Evolutionary conservation across 2,329 filamentous ascomycete genomes (phyloP), one percentile per base, ranked within the genome.

Genomic region (Colletotrichum lupini): DNA sequence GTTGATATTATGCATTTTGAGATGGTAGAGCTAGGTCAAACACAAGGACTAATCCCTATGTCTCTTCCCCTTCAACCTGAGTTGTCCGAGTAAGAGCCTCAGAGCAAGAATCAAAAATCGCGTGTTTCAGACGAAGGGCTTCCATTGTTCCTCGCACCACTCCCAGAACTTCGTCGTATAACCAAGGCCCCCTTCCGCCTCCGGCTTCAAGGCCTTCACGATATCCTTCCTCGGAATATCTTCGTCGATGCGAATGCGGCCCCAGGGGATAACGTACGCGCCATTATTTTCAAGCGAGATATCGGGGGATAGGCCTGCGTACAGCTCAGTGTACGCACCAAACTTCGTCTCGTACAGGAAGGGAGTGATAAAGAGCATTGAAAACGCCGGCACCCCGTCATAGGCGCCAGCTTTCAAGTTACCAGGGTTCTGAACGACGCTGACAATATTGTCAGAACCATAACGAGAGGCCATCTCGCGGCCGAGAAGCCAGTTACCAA

Each of bases 291-390:
- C 79, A 3, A 74, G 26, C 3, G 77, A 80, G 2, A 85, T 76
- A 2, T 85, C 82, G 0, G 80, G 78, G 0, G 82, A 82, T 61
- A 85, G 76, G 0, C 82, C 84, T 42, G 83, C 81, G 62, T 77
- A 85, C 1, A 86, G 69, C 75, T 84, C 83, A 0, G 84, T 85
- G 68, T 84, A 85, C 2, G 83, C 84, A 6, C 83, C 85, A 35
- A 79, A 75, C 4, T 72, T 75, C 2, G 82, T 75, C 16, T 79
- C 77, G 61, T 83, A 77, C 3, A 81, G 71, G 4, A 81, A 42
- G 8, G 74, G 72, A 1, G 80, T 73, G 37, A 81, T 42, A 49
- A 76, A 35, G 4, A 56, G 22, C 61, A 71, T 56, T 22, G 53
- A n/a, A 26, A 55, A 62, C 46, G 61, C 32, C 16, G 74, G 73